A percentile compares a stretch with the other conserved stretches of the same genome.
These are phyloP conservation scores for Whalleya microplaca DNA, from an alignment of 2,329 filamentous ascomycete species.

Conservation along the genomic window DNA sequence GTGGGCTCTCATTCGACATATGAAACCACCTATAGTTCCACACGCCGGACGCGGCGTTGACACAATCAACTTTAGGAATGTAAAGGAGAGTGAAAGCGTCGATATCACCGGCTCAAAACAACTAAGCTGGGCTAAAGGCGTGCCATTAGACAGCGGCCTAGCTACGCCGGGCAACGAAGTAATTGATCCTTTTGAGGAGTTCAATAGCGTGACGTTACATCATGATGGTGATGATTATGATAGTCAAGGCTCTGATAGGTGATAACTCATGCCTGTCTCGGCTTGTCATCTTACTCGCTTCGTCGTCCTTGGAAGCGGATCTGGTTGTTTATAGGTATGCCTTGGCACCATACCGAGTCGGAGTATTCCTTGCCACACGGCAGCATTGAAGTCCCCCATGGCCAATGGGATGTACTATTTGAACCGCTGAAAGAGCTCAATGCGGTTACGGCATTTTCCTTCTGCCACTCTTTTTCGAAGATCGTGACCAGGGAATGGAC, in stretches of 20 bases:
- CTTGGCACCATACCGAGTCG: conserved; percentile 10
- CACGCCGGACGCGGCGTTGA: conserved; percentile 89
- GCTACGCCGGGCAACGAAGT: conserved; percentile 82
- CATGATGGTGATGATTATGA: conserved; percentile 85
- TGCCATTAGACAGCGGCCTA: conserved; percentile 83
- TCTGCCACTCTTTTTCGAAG: conserved; percentile 21
- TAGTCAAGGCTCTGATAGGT: conserved; percentile 30
- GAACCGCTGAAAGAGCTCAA: conserved; percentile 14
- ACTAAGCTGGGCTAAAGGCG: conserved; percentile 67
- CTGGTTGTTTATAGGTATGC: conserved; percentile 1
- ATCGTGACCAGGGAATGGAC: conserved; percentile 19
- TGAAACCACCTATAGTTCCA: conserved; percentile 96
- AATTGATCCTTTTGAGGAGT: conserved; percentile 94
- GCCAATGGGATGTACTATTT: conserved; percentile 26
- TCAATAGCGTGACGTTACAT: conserved; percentile 96
- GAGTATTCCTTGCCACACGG: conserved; percentile 1
- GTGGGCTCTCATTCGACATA: conserved; percentile 95
- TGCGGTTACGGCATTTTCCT: conserved; percentile 20
- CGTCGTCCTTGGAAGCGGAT: neutral
- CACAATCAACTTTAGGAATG: conserved; percentile 95
- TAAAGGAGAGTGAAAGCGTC: conserved; percentile 95
- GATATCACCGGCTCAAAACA: conserved; percentile 71
- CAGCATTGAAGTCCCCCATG: conserved; percentile 4
- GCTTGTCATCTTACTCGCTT: neutral
- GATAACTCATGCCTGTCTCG: conserved; percentile 4